Percentiles rank a stretch among this genome's conserved stretches.
Conservation (phyloP, 2,329 filamentous ascomycete species). For the Neonectria hederae region DNA sequence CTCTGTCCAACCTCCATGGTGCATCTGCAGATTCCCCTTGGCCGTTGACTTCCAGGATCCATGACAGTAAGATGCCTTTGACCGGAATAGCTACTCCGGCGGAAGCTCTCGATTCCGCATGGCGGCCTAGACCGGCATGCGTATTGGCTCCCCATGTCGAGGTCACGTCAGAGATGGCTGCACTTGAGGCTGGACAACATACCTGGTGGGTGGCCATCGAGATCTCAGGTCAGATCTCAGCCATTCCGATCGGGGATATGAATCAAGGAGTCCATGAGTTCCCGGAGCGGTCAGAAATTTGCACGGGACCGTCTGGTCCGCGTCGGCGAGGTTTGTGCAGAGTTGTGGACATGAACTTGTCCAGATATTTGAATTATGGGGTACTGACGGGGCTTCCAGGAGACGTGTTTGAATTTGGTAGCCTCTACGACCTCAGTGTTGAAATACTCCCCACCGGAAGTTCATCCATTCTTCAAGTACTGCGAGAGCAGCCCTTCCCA, state of each 20-base stretch:
- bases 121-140: conserved; percentile 5
- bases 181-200: conserved; percentile 46
- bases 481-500: conserved; percentile 55
- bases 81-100: background rate
- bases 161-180: conserved; percentile 54
- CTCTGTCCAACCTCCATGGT: conserved; percentile 34
- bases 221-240: conserved; percentile 50
- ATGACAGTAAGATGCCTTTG: background rate
- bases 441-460: conserved; percentile 55
- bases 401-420: conserved; percentile 53
- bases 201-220: conserved; percentile 62
- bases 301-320: conserved; percentile 17
- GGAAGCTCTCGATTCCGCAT: background rate
- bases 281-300: conserved; percentile 15
- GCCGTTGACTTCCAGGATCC: background rate
- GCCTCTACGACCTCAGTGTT: conserved; percentile 59
- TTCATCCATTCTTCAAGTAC: conserved; percentile 56
- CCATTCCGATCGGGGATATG: background rate
- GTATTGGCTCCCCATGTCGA: conserved; percentile 55
- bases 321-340: conserved; percentile 35
- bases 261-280: conserved; percentile 4
- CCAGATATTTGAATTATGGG: background rate
- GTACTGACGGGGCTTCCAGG: conserved; percentile 38
- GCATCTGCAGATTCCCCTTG: conserved; percentile 3
- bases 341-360: conserved; percentile 6